These are phyloP conservation scores for Erodium trifolium DNA, from an alignment of 441 rosid species.

Conservation along the genomic window DNA sequence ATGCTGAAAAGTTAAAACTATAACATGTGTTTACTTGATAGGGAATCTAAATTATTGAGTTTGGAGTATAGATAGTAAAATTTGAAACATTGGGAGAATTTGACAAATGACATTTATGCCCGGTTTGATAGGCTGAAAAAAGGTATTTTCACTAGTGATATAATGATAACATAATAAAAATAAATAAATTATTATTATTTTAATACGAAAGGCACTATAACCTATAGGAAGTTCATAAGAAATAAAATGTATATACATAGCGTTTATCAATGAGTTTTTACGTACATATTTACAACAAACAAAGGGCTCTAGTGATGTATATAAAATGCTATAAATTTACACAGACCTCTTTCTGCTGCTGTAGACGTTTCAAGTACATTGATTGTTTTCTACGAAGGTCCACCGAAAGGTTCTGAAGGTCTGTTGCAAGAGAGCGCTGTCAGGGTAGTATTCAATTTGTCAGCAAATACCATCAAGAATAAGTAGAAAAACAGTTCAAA, in stretches of 20 bases:
- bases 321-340: not conserved
- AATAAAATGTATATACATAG: too few relatives aligned
- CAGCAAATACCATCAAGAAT: not conserved
- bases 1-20: too few relatives aligned
- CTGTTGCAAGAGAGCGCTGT: conserved; percentile 10
- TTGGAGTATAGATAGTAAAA: not conserved
- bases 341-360: conserved; percentile 4
- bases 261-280: not conserved
- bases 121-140: too few relatives aligned
- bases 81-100: not conserved
- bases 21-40: not conserved
- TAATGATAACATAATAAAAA: too few relatives aligned
- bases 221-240: too few relatives aligned
- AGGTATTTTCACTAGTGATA: too few relatives aligned
- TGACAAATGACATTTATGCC: not conserved
- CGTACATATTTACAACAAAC: not conserved
- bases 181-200: too few relatives aligned
- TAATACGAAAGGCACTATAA: too few relatives aligned
- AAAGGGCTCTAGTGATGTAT: not conserved
- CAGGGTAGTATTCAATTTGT: conserved; percentile 7
- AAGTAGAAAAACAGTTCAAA: not conserved
- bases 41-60: not conserved
- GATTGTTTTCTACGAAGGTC: conserved; percentile 6
- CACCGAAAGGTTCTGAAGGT: conserved; percentile 6
- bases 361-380: conserved; percentile 9